Conservation (phyloP, 1,284 basidiomycete species). For the Rhodotorula sp. region DNA sequence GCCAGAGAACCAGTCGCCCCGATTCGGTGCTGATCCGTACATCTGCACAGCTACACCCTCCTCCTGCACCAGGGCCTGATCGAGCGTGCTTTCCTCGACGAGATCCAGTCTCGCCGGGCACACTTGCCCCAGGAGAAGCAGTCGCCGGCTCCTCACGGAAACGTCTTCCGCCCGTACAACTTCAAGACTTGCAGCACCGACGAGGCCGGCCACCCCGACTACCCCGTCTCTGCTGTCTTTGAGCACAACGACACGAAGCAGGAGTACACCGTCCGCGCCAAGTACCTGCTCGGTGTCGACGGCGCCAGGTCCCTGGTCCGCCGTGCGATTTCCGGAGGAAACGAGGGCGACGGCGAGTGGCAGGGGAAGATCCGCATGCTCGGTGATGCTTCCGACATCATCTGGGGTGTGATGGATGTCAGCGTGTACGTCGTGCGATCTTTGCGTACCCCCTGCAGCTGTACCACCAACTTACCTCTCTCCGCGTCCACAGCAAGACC, state of each 20-base stretch:
- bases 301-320: conserved; percentile 49
- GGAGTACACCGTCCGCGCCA: conserved; percentile 45
- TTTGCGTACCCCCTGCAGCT: background rate
- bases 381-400: conserved; percentile 49
- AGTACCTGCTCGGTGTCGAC: conserved; percentile 51
- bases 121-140: conserved; percentile 33
- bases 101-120: conserved; percentile 46
- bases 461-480: background rate
- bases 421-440: conserved; percentile 16
- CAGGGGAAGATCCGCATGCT: conserved; percentile 47
- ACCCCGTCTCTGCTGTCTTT: conserved; percentile 32
- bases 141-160: conserved; percentile 40
- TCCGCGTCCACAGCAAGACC: conserved; percentile 30
- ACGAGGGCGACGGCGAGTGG: conserved; percentile 43
- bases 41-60: conserved; percentile 35
- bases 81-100: conserved; percentile 49
- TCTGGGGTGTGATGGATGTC: conserved; percentile 46
- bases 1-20: too few species aligned
- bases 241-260: conserved; percentile 33
- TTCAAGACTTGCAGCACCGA: conserved; percentile 43
- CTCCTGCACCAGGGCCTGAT: conserved; percentile 52
- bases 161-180: conserved; percentile 42
- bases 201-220: conserved; percentile 27
- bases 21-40: background rate
- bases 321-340: conserved; percentile 45